These are phyloP conservation scores for Leccinellum luteum DNA, from an alignment of 768 basidiomycete genomes.

Conservation along the genomic window DNA sequence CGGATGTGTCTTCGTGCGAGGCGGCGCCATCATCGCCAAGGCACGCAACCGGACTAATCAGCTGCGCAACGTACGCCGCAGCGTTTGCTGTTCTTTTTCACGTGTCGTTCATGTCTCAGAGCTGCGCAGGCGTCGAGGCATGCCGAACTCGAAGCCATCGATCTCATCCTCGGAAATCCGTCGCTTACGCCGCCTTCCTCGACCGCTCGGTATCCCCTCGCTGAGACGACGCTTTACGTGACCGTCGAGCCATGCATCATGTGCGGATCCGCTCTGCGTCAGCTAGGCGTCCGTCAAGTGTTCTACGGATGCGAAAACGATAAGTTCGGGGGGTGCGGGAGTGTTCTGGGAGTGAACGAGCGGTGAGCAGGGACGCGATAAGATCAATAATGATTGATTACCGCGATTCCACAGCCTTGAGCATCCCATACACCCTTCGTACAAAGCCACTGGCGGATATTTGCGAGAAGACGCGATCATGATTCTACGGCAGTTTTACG, in stretches of 20 bases:
- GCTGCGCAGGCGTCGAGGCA: constrained; percentile 83
- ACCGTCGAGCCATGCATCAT: constrained; percentile 99
- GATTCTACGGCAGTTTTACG: constrained; percentile 82
- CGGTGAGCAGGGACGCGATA: constrained; percentile 43
- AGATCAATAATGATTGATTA: not conserved
- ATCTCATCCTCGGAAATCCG: constrained; percentile 70
- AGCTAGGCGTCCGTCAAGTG: constrained; percentile 87
- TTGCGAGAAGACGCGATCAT: constrained; percentile 83
- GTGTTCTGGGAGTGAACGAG: constrained; percentile 85
- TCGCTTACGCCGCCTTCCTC: constrained; percentile 47
- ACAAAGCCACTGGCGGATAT: constrained; percentile 73
- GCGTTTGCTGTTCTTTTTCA: not conserved
- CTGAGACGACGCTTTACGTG: constrained; percentile 85
- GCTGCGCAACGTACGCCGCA: constrained; percentile 75
- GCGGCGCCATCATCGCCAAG: constrained; percentile 71
- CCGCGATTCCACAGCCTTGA: constrained; percentile 44
- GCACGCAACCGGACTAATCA: constrained; percentile 95
- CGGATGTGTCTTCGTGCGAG: constrained; percentile 90
- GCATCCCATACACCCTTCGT: constrained; percentile 74
- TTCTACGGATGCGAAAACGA: constrained; percentile 95
- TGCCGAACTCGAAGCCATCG: constrained; percentile 96
- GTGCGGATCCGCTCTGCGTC: constrained; percentile 95
- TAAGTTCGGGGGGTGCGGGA: constrained; percentile 94
- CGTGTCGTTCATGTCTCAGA: not conserved
- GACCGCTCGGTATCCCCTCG: constrained; percentile 58